phyloP scores from a whole-genome alignment of 108 stramenopile species.

The Skeletonema tropicum region DNA sequence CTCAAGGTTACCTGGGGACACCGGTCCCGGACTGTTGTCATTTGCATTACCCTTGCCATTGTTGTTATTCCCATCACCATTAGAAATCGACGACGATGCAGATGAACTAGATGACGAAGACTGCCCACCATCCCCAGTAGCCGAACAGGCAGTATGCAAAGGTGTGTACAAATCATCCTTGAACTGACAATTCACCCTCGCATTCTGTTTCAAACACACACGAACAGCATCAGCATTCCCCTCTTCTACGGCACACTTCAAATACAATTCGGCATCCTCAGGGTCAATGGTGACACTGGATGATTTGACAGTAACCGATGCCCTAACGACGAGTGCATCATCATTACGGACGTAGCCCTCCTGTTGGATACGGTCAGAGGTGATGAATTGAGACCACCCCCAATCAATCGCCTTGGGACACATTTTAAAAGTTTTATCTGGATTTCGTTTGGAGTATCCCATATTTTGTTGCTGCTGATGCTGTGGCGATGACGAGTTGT shows the following conservation, averaged over 20 bases:
- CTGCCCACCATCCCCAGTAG: conserved; percentile 28
- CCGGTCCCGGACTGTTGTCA: conserved; percentile 39
- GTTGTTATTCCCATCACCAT: conserved; percentile 8
- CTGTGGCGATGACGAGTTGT: conserved; percentile 72
- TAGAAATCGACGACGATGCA: neutral
- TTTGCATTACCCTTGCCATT: conserved; percentile 41
- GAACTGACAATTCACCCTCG: conserved; percentile 89
- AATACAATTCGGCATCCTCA: conserved; percentile 88
- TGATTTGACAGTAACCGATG: conserved; percentile 83
- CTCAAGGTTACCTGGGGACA: conserved; percentile 61
- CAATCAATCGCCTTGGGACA: conserved; percentile 94
- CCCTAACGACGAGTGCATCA: conserved; percentile 73
- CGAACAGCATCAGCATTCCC: conserved; percentile 85
- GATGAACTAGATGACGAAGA: conserved; percentile 4
- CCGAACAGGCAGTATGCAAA: conserved; percentile 86
- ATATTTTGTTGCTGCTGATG: conserved; percentile 61
- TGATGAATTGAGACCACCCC: conserved; percentile 93
- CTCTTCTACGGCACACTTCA: conserved; percentile 92
- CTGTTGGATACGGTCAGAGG: conserved; percentile 84
- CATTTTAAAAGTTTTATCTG: conserved; percentile 91
- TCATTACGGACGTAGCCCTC: conserved; percentile 76
- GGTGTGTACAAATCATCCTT: conserved; percentile 94
- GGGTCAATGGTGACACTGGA: conserved; percentile 77
- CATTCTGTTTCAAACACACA: conserved; percentile 78
- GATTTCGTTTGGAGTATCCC: conserved; percentile 89